Base-by-base conservation (phyloP, 805 yeast genomes). In the Grigorovia jiainica region DNA sequence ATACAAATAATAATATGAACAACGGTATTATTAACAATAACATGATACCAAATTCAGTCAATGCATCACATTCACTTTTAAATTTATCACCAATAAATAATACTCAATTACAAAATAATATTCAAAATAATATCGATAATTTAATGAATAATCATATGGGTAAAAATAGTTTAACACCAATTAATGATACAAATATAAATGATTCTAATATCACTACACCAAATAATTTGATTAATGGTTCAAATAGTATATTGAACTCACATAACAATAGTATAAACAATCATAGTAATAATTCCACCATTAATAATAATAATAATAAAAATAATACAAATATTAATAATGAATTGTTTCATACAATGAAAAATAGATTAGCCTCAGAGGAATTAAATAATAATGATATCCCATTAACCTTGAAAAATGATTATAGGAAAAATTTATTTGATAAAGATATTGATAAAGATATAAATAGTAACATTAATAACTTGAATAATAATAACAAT, bases 181-280 rank as follows among this genome's bases (percentile, higher is more conserved):
- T 39, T 10, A 39, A 46, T 5, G 33, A 34, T n/a, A 11, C 20
- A 7, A 13, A 11, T 31, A 31, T 15, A 15, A n/a, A 10, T 10
- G 31, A 13, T 15, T 27, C 31, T 6, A 27, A 27, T 27, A 15
- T 27, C n/a, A 27, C 16, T 7, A 53, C 55, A 7, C 58, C 57
- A 9, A 44, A 37, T 7, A 27, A n/a, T 27, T 13, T 27, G 31
- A 27, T 27, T 3, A 27, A 27, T 13, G 31, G 11, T 13, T 13
- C 7, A 13, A 6, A 7, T 13, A 27, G n/a, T 13, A 27, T 27
- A 15, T 13, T 27, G 15, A 27, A 27, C 31, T 27, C 16, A 11
- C 31, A 27, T 10, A 27, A 27, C n/a, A 27, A 13, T 13, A 27
- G 11, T 27, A 42, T 41, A 3, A 45, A 46, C 33, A 38, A 9